Evolutionary conservation across 2,329 filamentous ascomycete genomes (phyloP).

Genomic region (Lecanicillium sp.): DNA sequence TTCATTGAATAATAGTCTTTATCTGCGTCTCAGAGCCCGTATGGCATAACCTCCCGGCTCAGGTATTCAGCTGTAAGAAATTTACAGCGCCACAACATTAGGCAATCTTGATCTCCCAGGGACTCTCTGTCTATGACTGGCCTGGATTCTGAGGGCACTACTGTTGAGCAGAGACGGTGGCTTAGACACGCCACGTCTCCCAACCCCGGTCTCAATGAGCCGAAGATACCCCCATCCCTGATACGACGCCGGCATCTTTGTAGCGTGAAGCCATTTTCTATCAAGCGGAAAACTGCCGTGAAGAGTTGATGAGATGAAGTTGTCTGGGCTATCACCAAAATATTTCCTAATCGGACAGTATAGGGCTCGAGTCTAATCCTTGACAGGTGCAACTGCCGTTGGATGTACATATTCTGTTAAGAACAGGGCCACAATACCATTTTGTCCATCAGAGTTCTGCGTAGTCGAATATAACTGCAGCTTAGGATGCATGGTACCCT

Average conservation of each 20-base stretch:
- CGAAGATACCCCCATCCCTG: conserved; percentile 1
- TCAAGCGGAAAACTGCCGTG: background rate
- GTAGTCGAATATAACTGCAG: too few species aligned
- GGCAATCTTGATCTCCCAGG: conserved; percentile 7
- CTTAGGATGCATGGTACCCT: too few species aligned
- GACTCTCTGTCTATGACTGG: background rate
- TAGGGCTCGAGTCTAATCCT: too few species aligned
- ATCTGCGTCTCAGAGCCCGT: too few species aligned
- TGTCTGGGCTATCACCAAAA: too few species aligned
- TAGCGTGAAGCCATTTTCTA: background rate
- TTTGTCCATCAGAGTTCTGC: too few species aligned
- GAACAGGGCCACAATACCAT: too few species aligned
- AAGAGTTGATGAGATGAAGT: too few species aligned
- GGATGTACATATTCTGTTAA: too few species aligned
- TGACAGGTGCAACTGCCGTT: too few species aligned
- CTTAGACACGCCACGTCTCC: conserved; percentile 6
- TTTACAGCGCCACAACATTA: background rate
- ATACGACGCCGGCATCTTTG: background rate
- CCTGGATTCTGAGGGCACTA: background rate
- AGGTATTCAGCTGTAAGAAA: background rate
- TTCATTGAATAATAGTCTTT: background rate
- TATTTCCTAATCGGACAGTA: too few species aligned
- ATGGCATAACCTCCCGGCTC: too few species aligned
- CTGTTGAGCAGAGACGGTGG: background rate
- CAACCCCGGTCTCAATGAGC: background rate